These are phyloP conservation scores for Oryza glaberrima DNA, from an alignment of 176 grass and related monocot species.

Conservation along the genomic window DNA sequence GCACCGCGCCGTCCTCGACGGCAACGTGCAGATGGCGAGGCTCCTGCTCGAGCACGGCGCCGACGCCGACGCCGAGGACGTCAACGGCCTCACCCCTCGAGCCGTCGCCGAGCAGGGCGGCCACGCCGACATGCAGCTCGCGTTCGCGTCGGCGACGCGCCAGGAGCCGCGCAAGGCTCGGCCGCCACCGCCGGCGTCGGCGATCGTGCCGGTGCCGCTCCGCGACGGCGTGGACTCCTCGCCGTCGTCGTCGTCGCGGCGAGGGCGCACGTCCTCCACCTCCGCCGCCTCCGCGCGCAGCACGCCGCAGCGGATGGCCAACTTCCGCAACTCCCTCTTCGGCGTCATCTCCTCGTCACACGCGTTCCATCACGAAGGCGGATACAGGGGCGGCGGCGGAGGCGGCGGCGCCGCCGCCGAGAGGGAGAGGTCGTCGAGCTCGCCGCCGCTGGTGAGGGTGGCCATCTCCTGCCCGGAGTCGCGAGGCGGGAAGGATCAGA, in stretches of 20 bases:
- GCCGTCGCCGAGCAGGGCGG: conserved; percentile 48
- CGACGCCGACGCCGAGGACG: conserved; percentile 48
- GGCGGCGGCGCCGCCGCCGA: background rate
- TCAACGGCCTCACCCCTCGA: conserved; percentile 42
- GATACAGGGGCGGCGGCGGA: background rate
- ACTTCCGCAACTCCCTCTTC: conserved; percentile 80
- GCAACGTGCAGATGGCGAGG: conserved; percentile 44
- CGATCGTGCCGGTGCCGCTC: conserved; percentile 20
- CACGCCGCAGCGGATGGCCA: conserved; percentile 38
- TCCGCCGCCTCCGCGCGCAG: background rate
- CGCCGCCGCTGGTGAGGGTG: conserved; percentile 15
- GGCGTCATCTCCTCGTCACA: conserved; percentile 58
- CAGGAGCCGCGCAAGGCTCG: background rate
- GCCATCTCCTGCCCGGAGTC: conserved; percentile 65
- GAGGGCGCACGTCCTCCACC: background rate
- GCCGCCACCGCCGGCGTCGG: background rate
- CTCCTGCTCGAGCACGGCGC: conserved; percentile 61
- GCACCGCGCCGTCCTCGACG: conserved; percentile 64
- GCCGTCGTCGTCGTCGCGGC: background rate
- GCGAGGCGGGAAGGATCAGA: background rate
- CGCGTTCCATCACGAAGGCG: background rate
- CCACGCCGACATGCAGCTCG: conserved; percentile 46
- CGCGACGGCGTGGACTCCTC: conserved; percentile 14
- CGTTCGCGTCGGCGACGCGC: conserved; percentile 33
- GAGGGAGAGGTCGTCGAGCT: background rate